A percentile compares a stretch with the other conserved stretches of the same genome.
Conservation (phyloP, 164 flowering plant genomes). For the Magnolia officinalis region DNA sequence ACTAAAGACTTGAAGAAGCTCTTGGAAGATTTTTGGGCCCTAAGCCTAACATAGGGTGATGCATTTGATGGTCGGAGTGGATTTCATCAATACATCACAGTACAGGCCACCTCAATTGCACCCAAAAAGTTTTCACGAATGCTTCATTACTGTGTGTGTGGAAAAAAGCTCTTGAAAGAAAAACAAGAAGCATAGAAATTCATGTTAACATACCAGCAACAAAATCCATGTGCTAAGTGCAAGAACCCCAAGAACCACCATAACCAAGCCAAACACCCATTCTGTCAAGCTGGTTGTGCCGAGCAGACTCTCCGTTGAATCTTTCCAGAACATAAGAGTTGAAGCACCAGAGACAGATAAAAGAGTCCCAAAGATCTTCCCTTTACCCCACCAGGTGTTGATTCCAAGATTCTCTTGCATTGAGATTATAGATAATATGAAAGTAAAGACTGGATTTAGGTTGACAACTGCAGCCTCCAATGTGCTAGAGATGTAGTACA, state of each 20-base stretch:
- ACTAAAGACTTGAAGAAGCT: too few species aligned
- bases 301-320: neutral
- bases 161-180: neutral
- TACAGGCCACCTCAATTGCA: too few species aligned
- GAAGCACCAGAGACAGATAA: slow-evolving; percentile 10
- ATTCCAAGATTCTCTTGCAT: slow-evolving; percentile 1
- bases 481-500: slow-evolving; percentile 12
- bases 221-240: slow-evolving; percentile 22
- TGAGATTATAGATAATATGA: slow-evolving; percentile 7
- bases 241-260: slow-evolving; percentile 21
- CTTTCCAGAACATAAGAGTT: slow-evolving; percentile 12
- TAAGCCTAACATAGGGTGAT: too few species aligned
- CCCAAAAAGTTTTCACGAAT: too few species aligned
- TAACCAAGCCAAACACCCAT: slow-evolving; percentile 13
- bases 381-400: slow-evolving; percentile 5
- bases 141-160: neutral
- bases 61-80: too few species aligned
- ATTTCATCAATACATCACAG: too few species aligned
- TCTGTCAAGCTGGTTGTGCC: neutral
- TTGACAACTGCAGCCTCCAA: slow-evolving; percentile 7
- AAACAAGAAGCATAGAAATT: neutral
- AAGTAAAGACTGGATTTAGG: slow-evolving; percentile 6
- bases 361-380: slow-evolving; percentile 9
- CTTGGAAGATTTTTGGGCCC: too few species aligned
- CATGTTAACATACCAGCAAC: slow-evolving; percentile 11